Percentiles rank a stretch among this genome's conserved stretches.
These are phyloP conservation scores for Terfezia boudieri DNA, from an alignment of 495 filamentous ascomycete species.

Conservation along the genomic window DNA sequence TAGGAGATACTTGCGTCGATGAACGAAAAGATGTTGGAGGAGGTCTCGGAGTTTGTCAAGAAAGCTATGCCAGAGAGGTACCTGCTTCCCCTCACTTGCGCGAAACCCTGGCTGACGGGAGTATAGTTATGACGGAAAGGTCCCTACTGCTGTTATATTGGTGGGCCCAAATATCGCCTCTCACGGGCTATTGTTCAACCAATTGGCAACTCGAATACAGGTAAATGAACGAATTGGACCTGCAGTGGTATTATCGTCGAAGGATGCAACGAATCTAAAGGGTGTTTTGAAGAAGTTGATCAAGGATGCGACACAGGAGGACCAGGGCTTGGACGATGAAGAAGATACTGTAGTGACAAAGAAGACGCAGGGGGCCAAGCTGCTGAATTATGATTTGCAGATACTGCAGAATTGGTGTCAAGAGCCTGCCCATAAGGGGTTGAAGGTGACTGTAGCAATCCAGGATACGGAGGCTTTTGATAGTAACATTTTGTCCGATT, in stretches of 20 bases:
- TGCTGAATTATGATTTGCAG: constrained; percentile 80
- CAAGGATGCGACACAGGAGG: constrained; percentile 40
- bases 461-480: constrained; percentile 91
- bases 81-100: constrained; percentile 1
- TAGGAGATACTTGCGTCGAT: constrained; percentile 36
- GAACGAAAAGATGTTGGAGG: constrained; percentile 35
- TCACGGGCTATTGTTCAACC: constrained; percentile 48
- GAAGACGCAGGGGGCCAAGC: constrained; percentile 30
- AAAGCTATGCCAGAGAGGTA: constrained; percentile 27
- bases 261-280: constrained; percentile 65
- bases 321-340: constrained; percentile 23
- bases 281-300: constrained; percentile 64
- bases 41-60: constrained; percentile 44
- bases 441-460: constrained; percentile 52
- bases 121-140: constrained; percentile 27
- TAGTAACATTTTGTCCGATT: constrained; percentile 47
- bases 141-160: constrained; percentile 62
- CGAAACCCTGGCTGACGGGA: background rate
- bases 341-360: constrained; percentile 27
- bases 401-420: constrained; percentile 37
- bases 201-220: constrained; percentile 33
- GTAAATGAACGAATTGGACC: constrained; percentile 25
- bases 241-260: constrained; percentile 52
- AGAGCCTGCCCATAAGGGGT: constrained; percentile 31
- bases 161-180: constrained; percentile 73